Evolutionary conservation across 2,329 filamentous ascomycete genomes (phyloP), one percentile per base, ranked within the genome.

Genomic region (Colletotrichum sidae): DNA sequence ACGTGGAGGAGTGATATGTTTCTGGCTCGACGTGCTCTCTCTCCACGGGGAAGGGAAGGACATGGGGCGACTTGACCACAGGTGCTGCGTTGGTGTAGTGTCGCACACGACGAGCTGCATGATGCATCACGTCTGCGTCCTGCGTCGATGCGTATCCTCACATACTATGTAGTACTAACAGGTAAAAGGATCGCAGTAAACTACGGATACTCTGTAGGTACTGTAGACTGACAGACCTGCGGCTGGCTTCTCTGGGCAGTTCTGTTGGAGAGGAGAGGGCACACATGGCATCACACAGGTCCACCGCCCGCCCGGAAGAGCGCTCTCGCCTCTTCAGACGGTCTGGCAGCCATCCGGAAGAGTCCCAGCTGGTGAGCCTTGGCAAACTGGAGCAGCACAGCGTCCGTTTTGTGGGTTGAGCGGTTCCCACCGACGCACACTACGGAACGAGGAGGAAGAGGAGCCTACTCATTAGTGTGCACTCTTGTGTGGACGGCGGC

Each of bases 71-170:
- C 25, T 25, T 25, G 25, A 5, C 25, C 25, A 25, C 25, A 25
- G 25, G 25, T 25, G 25, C 1, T 25, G 25, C 25, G 25, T 25
- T 25, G 25, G 60, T 37, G 50, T 44, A 7, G 39, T 41, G 56
- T 62, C 15, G 62, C 46, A 49, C 46, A 41, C 59, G 52, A 41
- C 41, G 61, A 37, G 34, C 44, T 46, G 57, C 50, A 38, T 51
- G 35, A 44, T 56, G 62, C 57, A 47, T 55, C 25, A 25, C 4
- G 25, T 25, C 51, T 52, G 56, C 56, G 50, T 51, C 34, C 56
- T 60, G 51, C 51, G 41, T 42, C 17, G 25, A 25, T 25, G 25
- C 25, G 12, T 37, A n/a, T 50, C 44, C 55, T 10, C 3, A 42
- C 39, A n/a, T 42, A 25, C 25, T 1, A 25, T 25, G 25, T 25